Conservation (phyloP, 805 yeast species). For the Saccharomycopsis sp. region DNA sequence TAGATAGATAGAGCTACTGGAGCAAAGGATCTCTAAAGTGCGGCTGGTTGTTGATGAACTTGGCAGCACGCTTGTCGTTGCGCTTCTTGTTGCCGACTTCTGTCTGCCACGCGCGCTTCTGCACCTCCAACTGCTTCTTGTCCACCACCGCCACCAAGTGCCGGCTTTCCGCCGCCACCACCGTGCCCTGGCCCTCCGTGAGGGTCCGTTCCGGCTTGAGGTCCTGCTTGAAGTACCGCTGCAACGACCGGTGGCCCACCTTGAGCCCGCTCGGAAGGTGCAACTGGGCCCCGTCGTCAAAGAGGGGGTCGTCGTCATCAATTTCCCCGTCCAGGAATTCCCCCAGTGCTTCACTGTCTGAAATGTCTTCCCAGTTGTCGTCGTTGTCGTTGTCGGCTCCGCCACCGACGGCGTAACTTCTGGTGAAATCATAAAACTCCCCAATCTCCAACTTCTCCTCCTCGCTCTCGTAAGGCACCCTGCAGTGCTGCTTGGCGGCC, state of each 20-base stretch:
- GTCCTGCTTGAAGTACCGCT: constrained; percentile 71
- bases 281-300: constrained; percentile 58
- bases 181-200: constrained; percentile 75
- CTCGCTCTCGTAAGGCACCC: constrained; percentile 79
- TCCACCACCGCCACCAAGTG: constrained; percentile 31
- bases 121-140: constrained; percentile 38
- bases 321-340: constrained; percentile 25
- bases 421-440: constrained; percentile 82
- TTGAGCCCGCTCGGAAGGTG: constrained; percentile 76
- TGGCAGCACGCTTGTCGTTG: constrained; percentile 52
- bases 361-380: constrained; percentile 32
- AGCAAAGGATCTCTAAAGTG: constrained; percentile 78
- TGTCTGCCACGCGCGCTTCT: constrained; percentile 64
- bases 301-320: constrained; percentile 31
- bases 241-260: constrained; percentile 80
- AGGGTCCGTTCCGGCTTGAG: constrained; percentile 46
- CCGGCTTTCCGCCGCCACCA: constrained; percentile 78
- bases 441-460: constrained; percentile 81
- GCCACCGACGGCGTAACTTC: constrained; percentile 46
- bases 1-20: constrained; percentile 26
- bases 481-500: constrained; percentile 78
- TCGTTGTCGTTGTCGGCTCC: constrained; percentile 31
- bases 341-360: constrained; percentile 18
- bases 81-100: constrained; percentile 43
- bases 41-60: constrained; percentile 78